Conservation (phyloP, 257 asterid species). For the Verbascum thapsus region DNA sequence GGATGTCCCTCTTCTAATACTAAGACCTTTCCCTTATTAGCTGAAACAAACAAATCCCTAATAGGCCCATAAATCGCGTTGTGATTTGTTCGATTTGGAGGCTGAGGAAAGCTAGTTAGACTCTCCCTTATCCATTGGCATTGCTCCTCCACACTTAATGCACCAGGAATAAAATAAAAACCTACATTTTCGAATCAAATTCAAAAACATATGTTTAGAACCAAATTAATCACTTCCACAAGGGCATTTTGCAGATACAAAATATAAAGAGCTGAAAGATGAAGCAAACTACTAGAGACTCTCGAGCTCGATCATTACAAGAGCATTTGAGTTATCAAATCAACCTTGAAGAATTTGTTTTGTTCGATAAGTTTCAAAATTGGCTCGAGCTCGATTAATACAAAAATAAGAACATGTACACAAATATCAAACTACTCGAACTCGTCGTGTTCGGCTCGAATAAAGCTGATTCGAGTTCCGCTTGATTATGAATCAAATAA, state of each 20-base stretch:
- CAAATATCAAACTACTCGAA: not conserved
- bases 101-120: slow-evolving; percentile 79
- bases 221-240: not conserved
- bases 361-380: no score
- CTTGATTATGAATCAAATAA: no score
- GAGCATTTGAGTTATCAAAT: no score
- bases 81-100: slow-evolving; percentile 91
- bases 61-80: slow-evolving; percentile 83
- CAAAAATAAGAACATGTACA: no score
- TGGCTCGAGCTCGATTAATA: no score
- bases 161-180: slow-evolving; percentile 88
- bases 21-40: slow-evolving; percentile 60
- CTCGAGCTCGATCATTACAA: no score
- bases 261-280: no score
- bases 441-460: no score
- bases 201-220: slow-evolving; percentile 61
- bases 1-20: slow-evolving; percentile 42
- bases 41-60: slow-evolving; percentile 65
- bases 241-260: not conserved
- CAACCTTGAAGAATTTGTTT: no score
- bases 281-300: no score
- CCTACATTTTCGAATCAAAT: slow-evolving; percentile 49
- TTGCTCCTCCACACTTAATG: slow-evolving; percentile 75
- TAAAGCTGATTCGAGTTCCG: no score
- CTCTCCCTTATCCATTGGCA: slow-evolving; percentile 85